These are phyloP conservation scores for Persicaria tinctoria DNA, from an alignment of 148 eudicot species.

Conservation along the genomic window DNA sequence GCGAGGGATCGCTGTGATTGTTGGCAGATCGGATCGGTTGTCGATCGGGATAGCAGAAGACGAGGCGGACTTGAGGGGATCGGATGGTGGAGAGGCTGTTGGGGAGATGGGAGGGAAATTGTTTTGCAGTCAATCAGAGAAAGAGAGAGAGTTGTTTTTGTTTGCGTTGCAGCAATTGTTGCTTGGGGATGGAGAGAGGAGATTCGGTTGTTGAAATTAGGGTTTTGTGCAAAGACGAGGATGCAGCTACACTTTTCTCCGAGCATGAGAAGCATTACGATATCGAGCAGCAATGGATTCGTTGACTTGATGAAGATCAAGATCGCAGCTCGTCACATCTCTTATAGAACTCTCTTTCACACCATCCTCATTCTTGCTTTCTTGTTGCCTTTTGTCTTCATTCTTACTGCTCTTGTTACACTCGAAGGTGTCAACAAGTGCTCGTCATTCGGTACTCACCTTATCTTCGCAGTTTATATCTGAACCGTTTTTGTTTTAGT, in stretches of 20 bases:
- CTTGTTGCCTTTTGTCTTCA: conserved; percentile 87
- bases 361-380: conserved; percentile 81
- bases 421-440: conserved; percentile 99
- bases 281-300: conserved; percentile 65
- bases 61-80: neutral
- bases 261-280: conserved; percentile 97
- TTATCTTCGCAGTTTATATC: neutral
- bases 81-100: conserved; percentile 14
- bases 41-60: neutral
- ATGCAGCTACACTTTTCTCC: conserved; percentile 99
- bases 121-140: conserved; percentile 1
- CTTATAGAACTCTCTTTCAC: conserved; percentile 81
- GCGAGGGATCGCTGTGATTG: neutral
- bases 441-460: conserved; percentile 73
- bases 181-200: conserved; percentile 9
- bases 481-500: neutral
- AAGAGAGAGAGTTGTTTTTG: conserved; percentile 12
- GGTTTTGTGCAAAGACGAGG: conserved; percentile 31
- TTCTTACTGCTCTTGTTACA: conserved; percentile 89
- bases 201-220: conserved; percentile 13
- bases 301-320: conserved; percentile 98
- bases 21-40: conserved; percentile 12
- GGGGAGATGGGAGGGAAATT: conserved; percentile 10
- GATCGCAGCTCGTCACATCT: conserved; percentile 86
- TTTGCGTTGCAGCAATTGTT: neutral